Base-by-base conservation (phyloP, 495 filamentous ascomycete species). In the Penicillium taxi region DNA sequence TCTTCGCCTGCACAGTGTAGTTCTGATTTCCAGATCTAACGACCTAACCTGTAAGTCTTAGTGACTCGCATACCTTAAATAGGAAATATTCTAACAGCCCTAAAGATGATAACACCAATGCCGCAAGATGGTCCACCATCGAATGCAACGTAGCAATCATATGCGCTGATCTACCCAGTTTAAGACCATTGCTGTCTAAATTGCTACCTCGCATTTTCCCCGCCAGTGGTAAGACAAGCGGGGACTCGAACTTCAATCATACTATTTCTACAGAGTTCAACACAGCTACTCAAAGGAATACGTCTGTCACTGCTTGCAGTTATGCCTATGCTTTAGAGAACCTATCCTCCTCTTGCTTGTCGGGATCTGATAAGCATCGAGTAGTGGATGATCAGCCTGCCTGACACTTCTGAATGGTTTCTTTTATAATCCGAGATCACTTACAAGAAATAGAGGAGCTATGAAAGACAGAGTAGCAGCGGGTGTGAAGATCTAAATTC, bases 91-190 rank as follows among this genome's bases (percentile, higher is more conserved):
- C n/a, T n/a, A n/a, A n/a, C n/a, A n/a, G n/a, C n/a, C n/a, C n/a
- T 26, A 4, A 12, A 67, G 61, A 63, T 49, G 69, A 75, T 39
- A 75, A 75, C 47, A 61, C 72, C 20, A 63, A 67, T 26, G 63
- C 66, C 4, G 75, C 72, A 0, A 66, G 63, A 40, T 80, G 76
- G 76, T 73, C 72, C 12, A 64, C 68, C 26, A 56, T 72, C 26
- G 75, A 80, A 55, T 62, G 74, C 22, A 74, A 68, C 40, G 68
- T 73, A 7, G 74, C 71, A 20, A 74, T 78, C 26, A 71, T 70
- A 35, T 77, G 72, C 47, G 66, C 69, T 35, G 75, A 64, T 42
- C 66, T 78, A n/a, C 72, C 75, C n/a, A 70, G 67, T 14, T 63
- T 72, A 4, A 61, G 71, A 4, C 67, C 74, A 9, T 57, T 78